phyloP scores from a whole-genome alignment of 306 rosid species.

The Prunus mira region DNA sequence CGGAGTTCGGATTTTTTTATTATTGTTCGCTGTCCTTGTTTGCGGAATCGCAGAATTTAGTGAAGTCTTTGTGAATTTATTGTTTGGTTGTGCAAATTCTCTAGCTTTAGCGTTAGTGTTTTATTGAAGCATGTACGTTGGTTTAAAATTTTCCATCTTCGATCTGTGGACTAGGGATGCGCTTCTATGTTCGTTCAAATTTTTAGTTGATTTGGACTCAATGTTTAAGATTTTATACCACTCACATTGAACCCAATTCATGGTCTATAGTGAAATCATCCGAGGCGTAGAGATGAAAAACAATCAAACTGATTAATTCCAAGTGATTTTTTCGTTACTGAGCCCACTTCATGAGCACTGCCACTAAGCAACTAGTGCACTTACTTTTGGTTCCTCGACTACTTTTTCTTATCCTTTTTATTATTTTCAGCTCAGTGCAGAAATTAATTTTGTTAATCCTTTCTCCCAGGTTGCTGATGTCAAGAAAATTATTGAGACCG shows the following conservation, averaged over 20 bases:
- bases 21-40: neutral
- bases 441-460: neutral
- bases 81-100: neutral
- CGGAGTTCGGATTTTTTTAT: neutral
- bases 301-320: neutral
- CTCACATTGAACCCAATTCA: neutral
- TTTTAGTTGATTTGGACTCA: neutral
- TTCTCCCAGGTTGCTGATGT: constrained; percentile 34
- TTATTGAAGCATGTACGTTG: neutral
- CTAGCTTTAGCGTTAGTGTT: neutral
- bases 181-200: neutral
- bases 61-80: neutral
- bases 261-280: neutral
- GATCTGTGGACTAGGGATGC: neutral
- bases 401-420: neutral
- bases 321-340: neutral
- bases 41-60: neutral
- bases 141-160: neutral
- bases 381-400: neutral
- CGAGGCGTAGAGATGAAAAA: neutral
- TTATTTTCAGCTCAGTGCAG: neutral
- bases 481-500: constrained; percentile 35
- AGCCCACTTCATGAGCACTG: neutral
- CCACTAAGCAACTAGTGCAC: neutral
- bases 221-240: neutral